Conservation (phyloP, 805 yeast genomes). For the Candida anglica region DNA sequence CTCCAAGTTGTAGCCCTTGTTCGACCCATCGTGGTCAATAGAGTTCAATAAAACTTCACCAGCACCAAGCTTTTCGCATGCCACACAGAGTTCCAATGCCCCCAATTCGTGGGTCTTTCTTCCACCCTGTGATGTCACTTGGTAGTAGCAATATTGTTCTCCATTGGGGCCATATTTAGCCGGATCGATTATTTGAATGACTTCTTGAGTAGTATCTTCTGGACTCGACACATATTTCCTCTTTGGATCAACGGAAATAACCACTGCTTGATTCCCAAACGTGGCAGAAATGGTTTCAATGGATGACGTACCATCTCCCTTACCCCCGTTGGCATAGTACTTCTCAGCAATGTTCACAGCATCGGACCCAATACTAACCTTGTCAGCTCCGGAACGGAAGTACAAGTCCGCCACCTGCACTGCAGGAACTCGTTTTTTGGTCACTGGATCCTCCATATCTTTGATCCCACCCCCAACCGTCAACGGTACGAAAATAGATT, state of each 20-base stretch:
- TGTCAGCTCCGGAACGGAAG: slow-evolving; percentile 96
- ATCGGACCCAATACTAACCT: slow-evolving; percentile 96
- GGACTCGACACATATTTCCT: slow-evolving; percentile 73
- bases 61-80: slow-evolving; percentile 92
- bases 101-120: slow-evolving; percentile 83
- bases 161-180: slow-evolving; percentile 71
- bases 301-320: slow-evolving; percentile 73
- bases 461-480: slow-evolving; percentile 99
- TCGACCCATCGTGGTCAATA: slow-evolving; percentile 95
- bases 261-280: slow-evolving; percentile 97
- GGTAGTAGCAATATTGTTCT: slow-evolving; percentile 86
- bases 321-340: slow-evolving; percentile 56
- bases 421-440: slow-evolving; percentile 74
- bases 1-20: slow-evolving; percentile 90
- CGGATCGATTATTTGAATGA: slow-evolving; percentile 56
- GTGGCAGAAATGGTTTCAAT: slow-evolving; percentile 90
- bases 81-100: slow-evolving; percentile 81
- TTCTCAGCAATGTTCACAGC: slow-evolving; percentile 90
- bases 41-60: slow-evolving; percentile 93
- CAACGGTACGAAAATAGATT: slow-evolving; percentile 90
- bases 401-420: slow-evolving; percentile 86
- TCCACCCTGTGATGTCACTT: slow-evolving; percentile 96
- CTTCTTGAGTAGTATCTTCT: slow-evolving; percentile 53
- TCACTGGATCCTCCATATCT: slow-evolving; percentile 79
- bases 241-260: slow-evolving; percentile 97